Conservation (phyloP, 2,329 filamentous ascomycete genomes). For the Sporothrix protearum region DNA sequence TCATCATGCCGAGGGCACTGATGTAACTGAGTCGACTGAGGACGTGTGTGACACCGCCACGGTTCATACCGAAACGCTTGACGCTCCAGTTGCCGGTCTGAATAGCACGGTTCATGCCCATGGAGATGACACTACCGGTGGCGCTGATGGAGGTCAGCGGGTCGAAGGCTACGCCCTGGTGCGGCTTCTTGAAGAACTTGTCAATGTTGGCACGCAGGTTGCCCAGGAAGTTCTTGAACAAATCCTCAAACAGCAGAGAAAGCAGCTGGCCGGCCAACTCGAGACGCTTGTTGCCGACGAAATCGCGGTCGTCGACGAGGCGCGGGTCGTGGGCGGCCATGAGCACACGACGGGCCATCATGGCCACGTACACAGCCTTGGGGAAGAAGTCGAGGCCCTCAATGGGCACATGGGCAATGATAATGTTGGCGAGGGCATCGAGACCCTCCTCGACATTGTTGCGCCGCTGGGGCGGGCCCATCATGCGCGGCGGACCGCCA, state of each 20-base stretch:
- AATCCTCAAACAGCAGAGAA: constrained; percentile 89
- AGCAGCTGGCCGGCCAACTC: constrained; percentile 93
- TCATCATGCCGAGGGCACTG: constrained; percentile 98
- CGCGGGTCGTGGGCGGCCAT: constrained; percentile 90
- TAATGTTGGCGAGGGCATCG: constrained; percentile 85
- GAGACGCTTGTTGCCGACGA: constrained; percentile 94
- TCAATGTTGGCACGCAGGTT: constrained; percentile 92
- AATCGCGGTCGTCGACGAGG: constrained; percentile 92
- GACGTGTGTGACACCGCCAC: constrained; percentile 94
- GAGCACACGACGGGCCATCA: constrained; percentile 94
- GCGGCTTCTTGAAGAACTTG: constrained; percentile 91
- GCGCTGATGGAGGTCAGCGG: constrained; percentile 79
- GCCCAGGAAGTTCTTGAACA: constrained; percentile 92
- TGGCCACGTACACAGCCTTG: constrained; percentile 93
- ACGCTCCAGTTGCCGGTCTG: constrained; percentile 97
- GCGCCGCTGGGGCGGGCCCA: constrained; percentile 57
- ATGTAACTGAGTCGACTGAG: constrained; percentile 95
- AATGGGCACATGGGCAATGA: constrained; percentile 92
- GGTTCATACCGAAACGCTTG: constrained; percentile 98
- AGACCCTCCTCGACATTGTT: constrained; percentile 89
- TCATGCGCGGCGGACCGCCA: constrained; percentile 45
- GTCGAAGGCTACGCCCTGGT: constrained; percentile 83
- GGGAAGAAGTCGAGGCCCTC: constrained; percentile 89
- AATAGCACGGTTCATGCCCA: constrained; percentile 92
- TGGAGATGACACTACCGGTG: constrained; percentile 81